Conservation (phyloP, 371 early-diverging fungal genomes). For the Capniomyces stellatus region DNA sequence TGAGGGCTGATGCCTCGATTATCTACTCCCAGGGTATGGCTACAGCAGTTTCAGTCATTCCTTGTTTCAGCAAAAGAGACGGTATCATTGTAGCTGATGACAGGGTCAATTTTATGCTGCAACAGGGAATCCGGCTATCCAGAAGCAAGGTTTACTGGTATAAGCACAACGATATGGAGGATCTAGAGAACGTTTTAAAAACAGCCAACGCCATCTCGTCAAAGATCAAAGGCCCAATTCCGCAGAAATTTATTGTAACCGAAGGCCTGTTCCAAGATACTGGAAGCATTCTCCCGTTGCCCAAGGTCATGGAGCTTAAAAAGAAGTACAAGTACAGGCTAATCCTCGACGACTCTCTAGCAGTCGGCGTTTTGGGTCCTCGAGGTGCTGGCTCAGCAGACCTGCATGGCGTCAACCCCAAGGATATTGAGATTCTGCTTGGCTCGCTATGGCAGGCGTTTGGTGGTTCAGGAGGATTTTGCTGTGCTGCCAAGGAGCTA, state of each 20-base stretch:
- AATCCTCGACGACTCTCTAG: conserved; percentile 90
- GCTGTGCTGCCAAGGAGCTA: conserved; percentile 69
- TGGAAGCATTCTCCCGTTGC: conserved; percentile 83
- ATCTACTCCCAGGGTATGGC: conserved; percentile 97
- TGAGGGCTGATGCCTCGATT: conserved; percentile 84
- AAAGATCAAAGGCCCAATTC: conserved; percentile 34
- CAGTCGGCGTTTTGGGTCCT: conserved; percentile 83
- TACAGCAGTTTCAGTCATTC: conserved; percentile 85
- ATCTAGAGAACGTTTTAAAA: conserved; percentile 71
- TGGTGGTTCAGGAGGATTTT: conserved; percentile 91
- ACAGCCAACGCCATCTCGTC: conserved; percentile 35
- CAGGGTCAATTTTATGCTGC: conserved; percentile 68
- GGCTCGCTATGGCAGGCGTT: conserved; percentile 80
- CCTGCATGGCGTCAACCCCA: conserved; percentile 40
- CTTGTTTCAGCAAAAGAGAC: conserved; percentile 95
- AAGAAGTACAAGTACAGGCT: conserved; percentile 92
- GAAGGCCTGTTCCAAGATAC: conserved; percentile 93
- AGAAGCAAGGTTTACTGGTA: conserved; percentile 73
- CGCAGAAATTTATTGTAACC: conserved; percentile 85
- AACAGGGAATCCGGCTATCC: conserved; percentile 82
- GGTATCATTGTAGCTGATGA: conserved; percentile 94
- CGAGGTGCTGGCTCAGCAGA: conserved; percentile 84
- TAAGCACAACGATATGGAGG: conserved; percentile 94
- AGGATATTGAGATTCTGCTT: conserved; percentile 83
- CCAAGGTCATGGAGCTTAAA: conserved; percentile 72